Evolutionary conservation across 2,329 filamentous ascomycete genomes (phyloP).

Genomic region (Diaporthe sp.): DNA sequence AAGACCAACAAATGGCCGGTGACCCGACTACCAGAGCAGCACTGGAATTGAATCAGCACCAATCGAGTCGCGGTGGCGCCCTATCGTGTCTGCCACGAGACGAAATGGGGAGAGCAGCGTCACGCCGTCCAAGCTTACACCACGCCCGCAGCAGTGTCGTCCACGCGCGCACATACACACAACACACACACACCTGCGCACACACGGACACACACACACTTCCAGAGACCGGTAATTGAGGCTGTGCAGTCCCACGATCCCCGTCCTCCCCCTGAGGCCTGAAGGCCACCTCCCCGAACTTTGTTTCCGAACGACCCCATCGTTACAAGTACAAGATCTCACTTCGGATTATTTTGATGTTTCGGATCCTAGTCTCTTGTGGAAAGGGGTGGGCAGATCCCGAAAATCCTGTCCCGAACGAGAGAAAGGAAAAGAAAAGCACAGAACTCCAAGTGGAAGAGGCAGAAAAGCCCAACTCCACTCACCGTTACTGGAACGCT

Average conservation of each 20-base stretch:
- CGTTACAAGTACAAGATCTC: conserved; percentile 27
- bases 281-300: conserved; percentile 25
- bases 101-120: conserved; percentile 32
- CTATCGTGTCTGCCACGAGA: conserved; percentile 34
- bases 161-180: conserved; percentile 18
- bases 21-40: conserved; percentile 25
- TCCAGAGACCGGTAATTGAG: conserved; percentile 35
- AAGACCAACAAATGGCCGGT: conserved; percentile 12
- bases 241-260: conserved; percentile 39
- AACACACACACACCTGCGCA: not conserved
- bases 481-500: conserved; percentile 36
- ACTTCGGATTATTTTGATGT: conserved; percentile 24
- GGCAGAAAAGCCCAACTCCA: conserved; percentile 20
- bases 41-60: conserved; percentile 20
- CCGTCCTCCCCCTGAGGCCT: conserved; percentile 28
- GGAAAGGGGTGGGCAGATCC: conserved; percentile 29
- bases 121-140: conserved; percentile 33
- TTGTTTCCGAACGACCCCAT: conserved; percentile 36
- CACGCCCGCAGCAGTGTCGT: conserved; percentile 6
- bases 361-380: conserved; percentile 30
- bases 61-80: conserved; percentile 33
- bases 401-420: conserved; percentile 27
- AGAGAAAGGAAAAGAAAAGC: conserved; percentile 25
- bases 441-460: conserved; percentile 15
- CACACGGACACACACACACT: conserved; percentile 6